A percentile compares a stretch with the other conserved stretches of the same genome.
These are phyloP conservation scores for Irpex sp. DNA, from an alignment of 1,284 basidiomycete species.

Conservation along the genomic window DNA sequence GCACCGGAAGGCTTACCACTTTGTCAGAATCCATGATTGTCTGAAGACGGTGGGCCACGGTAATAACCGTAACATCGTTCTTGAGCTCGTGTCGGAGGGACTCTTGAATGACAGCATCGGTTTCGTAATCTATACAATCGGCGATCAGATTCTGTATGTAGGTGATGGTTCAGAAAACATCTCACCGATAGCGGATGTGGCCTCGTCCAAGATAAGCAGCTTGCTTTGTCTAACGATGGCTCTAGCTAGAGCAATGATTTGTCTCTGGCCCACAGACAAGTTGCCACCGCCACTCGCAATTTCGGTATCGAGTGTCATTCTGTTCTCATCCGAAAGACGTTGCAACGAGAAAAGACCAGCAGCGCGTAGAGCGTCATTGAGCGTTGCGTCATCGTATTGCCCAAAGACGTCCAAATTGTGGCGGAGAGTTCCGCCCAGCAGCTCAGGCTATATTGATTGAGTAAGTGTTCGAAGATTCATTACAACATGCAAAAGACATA, in stretches of 20 bases:
- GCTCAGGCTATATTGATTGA: conserved; percentile 47
- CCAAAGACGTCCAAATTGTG: conserved; percentile 71
- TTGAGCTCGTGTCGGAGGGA: conserved; percentile 52
- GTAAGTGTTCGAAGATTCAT: background rate
- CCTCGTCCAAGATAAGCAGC: conserved; percentile 59
- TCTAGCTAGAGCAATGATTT: conserved; percentile 56
- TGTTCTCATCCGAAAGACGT: conserved; percentile 41
- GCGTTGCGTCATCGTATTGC: conserved; percentile 62
- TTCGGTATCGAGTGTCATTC: conserved; percentile 44
- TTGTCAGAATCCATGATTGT: conserved; percentile 64
- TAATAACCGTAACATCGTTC: conserved; percentile 56
- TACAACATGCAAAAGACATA: conserved; percentile 14
- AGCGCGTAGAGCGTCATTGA: conserved; percentile 53
- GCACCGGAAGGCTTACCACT: conserved; percentile 23
- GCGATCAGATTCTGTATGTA: background rate
- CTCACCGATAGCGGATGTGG: conserved; percentile 30
- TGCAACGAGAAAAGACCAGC: conserved; percentile 53
- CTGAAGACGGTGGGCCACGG: conserved; percentile 66
- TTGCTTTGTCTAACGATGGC: conserved; percentile 58
- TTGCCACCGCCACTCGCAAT: conserved; percentile 61
- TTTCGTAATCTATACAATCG: conserved; percentile 46
- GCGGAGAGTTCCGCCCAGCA: conserved; percentile 55
- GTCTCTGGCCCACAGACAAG: conserved; percentile 69
- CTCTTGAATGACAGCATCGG: conserved; percentile 55
- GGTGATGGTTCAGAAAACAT: background rate